These are phyloP conservation scores for Coffea humblotiana DNA, from an alignment of 305 asterid genomes.

Conservation along the genomic window DNA sequence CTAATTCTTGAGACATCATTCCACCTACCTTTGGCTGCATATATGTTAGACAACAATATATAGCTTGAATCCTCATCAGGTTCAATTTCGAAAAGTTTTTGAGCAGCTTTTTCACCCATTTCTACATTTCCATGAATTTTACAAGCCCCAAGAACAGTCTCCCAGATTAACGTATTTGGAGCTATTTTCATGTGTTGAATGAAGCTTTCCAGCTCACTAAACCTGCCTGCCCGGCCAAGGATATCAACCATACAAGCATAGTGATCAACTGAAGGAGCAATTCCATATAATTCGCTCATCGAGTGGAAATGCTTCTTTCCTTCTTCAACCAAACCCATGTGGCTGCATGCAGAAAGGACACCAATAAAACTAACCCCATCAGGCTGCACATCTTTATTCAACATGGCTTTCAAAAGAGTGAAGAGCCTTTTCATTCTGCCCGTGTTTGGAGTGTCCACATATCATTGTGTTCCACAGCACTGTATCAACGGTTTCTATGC, in stretches of 20 bases:
- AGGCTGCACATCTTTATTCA: constrained; percentile 43
- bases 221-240: constrained; percentile 78
- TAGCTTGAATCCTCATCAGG: constrained; percentile 63
- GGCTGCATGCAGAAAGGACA: constrained; percentile 84
- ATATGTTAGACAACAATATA: constrained; percentile 67
- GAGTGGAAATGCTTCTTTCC: constrained; percentile 54
- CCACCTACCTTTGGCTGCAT: constrained; percentile 71
- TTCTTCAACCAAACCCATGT: constrained; percentile 69
- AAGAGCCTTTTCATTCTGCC: constrained; percentile 69
- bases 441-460: constrained; percentile 67
- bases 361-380: constrained; percentile 67
- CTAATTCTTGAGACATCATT: constrained; percentile 61
- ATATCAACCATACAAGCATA: constrained; percentile 82
- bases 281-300: constrained; percentile 54
- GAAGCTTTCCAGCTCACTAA: constrained; percentile 58
- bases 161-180: constrained; percentile 69
- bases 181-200: constrained; percentile 54
- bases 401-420: constrained; percentile 53
- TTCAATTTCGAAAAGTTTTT: constrained; percentile 50
- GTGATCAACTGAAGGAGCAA: constrained; percentile 64
- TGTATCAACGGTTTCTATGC: constrained; percentile 43
- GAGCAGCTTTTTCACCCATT: constrained; percentile 74
- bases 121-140: constrained; percentile 64
- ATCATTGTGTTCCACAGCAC: constrained; percentile 88
- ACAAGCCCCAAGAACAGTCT: constrained; percentile 76